These are phyloP conservation scores for Alloascoidea hylecoeti DNA, from an alignment of 805 yeast genomes.

Conservation along the genomic window DNA sequence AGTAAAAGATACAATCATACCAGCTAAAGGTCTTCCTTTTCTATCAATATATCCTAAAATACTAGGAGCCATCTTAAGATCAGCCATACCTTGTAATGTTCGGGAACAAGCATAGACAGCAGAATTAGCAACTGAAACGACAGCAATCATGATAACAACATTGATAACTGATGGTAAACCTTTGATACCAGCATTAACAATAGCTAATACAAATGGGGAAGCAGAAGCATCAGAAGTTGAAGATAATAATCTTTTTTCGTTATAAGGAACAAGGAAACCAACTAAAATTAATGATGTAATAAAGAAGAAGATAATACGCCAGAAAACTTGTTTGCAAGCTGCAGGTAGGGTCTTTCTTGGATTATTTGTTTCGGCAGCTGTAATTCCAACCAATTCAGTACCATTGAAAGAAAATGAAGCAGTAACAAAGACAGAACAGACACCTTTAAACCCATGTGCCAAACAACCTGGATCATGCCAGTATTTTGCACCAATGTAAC, in stretches of 20 bases:
- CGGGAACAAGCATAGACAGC: conserved; percentile 31
- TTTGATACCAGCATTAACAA: conserved; percentile 31
- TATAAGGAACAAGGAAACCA: conserved; percentile 43
- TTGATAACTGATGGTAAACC: conserved; percentile 32
- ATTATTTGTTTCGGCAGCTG: no score
- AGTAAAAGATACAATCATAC: conserved; percentile 29
- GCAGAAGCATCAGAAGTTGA: conserved; percentile 27
- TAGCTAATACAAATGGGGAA: conserved; percentile 35
- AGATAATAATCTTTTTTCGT: conserved; percentile 21
- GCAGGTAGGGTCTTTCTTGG: no score
- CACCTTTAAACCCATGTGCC: conserved; percentile 35
- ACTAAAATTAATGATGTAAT: conserved; percentile 34
- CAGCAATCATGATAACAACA: conserved; percentile 32
- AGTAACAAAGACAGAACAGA: conserved; percentile 35
- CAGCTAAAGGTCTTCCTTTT: conserved; percentile 34
- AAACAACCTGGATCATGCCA: conserved; percentile 33
- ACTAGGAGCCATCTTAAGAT: conserved; percentile 31
- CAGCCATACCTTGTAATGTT: conserved; percentile 33
- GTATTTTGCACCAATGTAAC: conserved; percentile 21
- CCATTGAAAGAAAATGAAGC: no score
- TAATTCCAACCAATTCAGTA: no score
- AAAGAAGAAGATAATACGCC: conserved; percentile 39
- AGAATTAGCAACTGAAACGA: conserved; percentile 25
- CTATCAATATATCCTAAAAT: conserved; percentile 29
- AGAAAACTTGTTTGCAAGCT: no score